Evolutionary conservation across 1,284 basidiomycete genomes (phyloP).

Genomic region (Ganoderma meredithae): DNA sequence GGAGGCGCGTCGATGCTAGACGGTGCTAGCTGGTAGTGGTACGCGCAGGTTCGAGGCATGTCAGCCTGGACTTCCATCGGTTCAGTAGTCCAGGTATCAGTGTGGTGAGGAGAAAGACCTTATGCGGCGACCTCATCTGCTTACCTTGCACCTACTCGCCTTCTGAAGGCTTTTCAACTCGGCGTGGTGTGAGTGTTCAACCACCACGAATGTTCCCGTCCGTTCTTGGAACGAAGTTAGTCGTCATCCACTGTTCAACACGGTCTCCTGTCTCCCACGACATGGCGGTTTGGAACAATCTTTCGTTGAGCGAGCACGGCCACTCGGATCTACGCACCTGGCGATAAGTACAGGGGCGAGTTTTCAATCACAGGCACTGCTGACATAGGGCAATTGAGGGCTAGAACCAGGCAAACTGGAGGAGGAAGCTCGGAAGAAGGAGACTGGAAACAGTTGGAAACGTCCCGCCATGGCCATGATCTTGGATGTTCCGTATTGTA

Average conservation of each 20-base stretch:
- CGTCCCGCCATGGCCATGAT: neutral
- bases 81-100: no score
- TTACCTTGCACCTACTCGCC: no score
- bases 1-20: no score
- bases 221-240: neutral
- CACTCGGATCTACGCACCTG: neutral
- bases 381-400: neutral
- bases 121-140: no score
- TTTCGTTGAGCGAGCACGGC: neutral
- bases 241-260: neutral
- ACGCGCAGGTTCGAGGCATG: no score
- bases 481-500: neutral
- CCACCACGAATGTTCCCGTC: no score
- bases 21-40: no score
- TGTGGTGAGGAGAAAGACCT: no score
- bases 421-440: neutral
- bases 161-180: no score
- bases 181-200: no score
- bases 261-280: neutral
- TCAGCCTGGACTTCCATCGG: no score
- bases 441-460: neutral
- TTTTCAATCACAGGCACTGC: neutral
- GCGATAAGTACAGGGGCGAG: neutral
- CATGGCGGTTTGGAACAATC: neutral
- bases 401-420: neutral